phyloP scores from a whole-genome alignment of 2,329 filamentous ascomycete genomes.

The Beauveria australis region DNA sequence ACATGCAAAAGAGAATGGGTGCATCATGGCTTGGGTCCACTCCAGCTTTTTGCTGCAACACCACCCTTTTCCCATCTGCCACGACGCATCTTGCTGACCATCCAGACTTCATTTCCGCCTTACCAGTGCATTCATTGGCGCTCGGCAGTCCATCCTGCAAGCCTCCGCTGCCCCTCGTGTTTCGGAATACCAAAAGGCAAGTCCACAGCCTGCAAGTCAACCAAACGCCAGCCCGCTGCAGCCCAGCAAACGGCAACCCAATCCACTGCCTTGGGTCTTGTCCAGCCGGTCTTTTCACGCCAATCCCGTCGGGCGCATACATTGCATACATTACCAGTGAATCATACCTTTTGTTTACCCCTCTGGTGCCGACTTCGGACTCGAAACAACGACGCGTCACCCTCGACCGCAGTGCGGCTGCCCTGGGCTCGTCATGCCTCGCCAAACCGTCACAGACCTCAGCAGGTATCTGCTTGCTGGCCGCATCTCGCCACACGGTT shows the following conservation, averaged over 20 bases:
- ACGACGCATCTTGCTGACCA: background rate
- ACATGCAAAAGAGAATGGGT: background rate
- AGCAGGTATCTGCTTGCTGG: conserved; percentile 42
- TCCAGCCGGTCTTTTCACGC: background rate
- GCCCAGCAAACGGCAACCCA: background rate
- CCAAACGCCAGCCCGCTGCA: background rate
- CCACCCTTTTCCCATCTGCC: background rate
- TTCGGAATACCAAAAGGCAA: background rate
- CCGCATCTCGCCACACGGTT: conserved; percentile 33
- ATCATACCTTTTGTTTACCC: background rate
- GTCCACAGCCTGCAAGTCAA: background rate
- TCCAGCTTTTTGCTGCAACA: background rate
- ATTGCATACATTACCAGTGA: background rate
- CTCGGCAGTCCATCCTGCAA: conserved; percentile 2
- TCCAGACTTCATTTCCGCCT: background rate
- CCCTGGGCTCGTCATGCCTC: conserved; percentile 30
- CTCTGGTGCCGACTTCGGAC: conserved; percentile 4
- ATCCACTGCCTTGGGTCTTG: conserved; percentile 3
- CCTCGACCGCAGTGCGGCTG: background rate
- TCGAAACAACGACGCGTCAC: conserved; percentile 2
- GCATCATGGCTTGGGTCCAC: background rate
- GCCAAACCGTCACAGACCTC: conserved; percentile 34
- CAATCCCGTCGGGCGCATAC: background rate
- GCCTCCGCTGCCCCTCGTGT: conserved; percentile 6
- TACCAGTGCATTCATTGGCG: background rate